Evolutionary conservation across 352 stramenopile species (phyloP).

Genomic region (Globisporangium paddicum): DNA sequence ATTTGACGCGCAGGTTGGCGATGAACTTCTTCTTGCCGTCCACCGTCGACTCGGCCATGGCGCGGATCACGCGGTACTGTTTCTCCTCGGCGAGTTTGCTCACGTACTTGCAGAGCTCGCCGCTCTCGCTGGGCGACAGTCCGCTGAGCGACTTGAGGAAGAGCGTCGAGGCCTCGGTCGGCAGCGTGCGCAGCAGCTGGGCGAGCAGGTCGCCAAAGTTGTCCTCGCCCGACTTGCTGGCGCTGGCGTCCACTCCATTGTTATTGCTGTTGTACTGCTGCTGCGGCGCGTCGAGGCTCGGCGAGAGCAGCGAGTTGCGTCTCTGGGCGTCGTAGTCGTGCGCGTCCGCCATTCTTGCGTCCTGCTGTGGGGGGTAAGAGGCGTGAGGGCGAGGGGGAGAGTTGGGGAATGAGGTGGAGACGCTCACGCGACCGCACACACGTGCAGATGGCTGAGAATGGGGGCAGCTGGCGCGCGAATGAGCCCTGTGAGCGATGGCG

Average conservation of each 20-base stretch:
- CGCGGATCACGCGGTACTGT: constrained; percentile 83
- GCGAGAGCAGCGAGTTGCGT: constrained; percentile 13
- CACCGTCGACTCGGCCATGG: constrained; percentile 72
- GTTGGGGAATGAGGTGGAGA: neutral
- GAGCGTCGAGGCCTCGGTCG: constrained; percentile 57
- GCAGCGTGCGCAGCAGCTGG: constrained; percentile 68
- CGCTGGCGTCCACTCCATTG: neutral
- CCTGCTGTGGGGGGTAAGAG: too few relatives aligned
- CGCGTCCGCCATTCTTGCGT: constrained; percentile 10
- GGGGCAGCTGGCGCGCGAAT: neutral
- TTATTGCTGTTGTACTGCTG: neutral
- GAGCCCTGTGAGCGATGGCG: neutral
- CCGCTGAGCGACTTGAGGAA: constrained; percentile 78
- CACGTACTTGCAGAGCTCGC: constrained; percentile 76
- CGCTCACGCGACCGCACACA: neutral
- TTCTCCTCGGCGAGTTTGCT: constrained; percentile 70
- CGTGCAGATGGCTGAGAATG: neutral
- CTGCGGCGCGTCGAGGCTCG: neutral
- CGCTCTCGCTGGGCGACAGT: constrained; percentile 60
- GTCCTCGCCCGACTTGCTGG: neutral
- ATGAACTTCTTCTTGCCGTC: constrained; percentile 83
- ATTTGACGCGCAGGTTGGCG: constrained; percentile 62
- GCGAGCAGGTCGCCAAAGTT: constrained; percentile 74
- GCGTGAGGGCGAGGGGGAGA: neutral
- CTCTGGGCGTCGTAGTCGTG: neutral